Base-by-base conservation (phyloP, 768 basidiomycete genomes). In the Collybia sp. region DNA sequence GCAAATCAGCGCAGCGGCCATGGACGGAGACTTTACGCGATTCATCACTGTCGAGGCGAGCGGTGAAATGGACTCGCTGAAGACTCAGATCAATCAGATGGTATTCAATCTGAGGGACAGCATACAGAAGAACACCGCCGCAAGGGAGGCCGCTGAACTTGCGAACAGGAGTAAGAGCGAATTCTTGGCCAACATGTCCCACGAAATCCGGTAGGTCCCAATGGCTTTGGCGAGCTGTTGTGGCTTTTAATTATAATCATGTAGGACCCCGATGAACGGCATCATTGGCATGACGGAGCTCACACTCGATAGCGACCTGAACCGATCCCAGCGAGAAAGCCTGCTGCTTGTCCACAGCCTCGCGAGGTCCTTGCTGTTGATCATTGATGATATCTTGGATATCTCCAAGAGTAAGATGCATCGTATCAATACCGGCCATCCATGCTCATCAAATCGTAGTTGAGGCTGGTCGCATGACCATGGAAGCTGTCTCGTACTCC, bases 241-340 rank as follows among this genome's bases (percentile, higher is more conserved):
- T 17, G 12, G 38, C 49, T 46, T 40, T 47, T 57, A 47, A 43
- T 44, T 37, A 15, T 1, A 8, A 12, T 2, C 38, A 33, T 35
- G 20, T 59, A 93, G 95, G 62, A 98, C 96, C 17, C 96, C 96
- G 0, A 99, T 98, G 95, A 99, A 98, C 61, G 95, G 96, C 59
- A 99, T 99, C 64, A 98, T 99, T 54, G 95, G 95, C n/a, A 93
- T 99, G 93, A 99, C 95, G 18, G 93, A 95, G 65, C 69, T 99
- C 47, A 97, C 96, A 9, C 82, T 99, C 16, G 96, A 99, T 59
- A 93, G 88, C 37, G 96, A 99, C 62, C 68, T 99, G 54, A 96
- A 93, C 50, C 70, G 95, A 52, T 88, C 89, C 33, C 96, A 98
- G 65, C 73, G 95, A 50, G 96, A 98, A 71, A 96, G 93, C 63